Conservation (phyloP, 805 yeast species). For the Zygoascus tannicola region DNA sequence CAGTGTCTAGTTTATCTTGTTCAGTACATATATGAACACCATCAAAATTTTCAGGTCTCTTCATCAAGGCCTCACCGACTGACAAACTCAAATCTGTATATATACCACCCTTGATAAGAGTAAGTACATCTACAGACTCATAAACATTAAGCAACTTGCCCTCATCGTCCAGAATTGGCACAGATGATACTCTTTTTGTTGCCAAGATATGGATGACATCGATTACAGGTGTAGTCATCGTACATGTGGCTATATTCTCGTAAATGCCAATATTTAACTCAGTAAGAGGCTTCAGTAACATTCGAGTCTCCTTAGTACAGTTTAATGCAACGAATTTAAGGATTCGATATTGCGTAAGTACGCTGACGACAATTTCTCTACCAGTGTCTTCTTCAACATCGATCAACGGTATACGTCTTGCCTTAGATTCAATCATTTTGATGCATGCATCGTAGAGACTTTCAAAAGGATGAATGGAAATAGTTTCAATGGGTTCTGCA, state of each 20-base stretch:
- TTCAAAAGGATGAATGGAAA: conserved; percentile 82
- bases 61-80: conserved; percentile 92
- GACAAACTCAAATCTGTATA: conserved; percentile 82
- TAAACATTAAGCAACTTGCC: conserved; percentile 73
- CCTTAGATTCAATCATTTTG: conserved; percentile 78
- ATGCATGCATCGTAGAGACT: conserved; percentile 88
- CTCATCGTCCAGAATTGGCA: conserved; percentile 81
- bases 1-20: conserved; percentile 75
- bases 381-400: conserved; percentile 89
- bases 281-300: conserved; percentile 64
- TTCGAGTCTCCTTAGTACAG: conserved; percentile 79
- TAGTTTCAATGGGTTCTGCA: conserved; percentile 75
- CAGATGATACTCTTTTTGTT: conserved; percentile 73
- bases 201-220: conserved; percentile 82
- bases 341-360: conserved; percentile 91
- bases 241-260: conserved; percentile 58
- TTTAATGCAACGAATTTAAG: conserved; percentile 91
- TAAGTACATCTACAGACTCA: conserved; percentile 91
- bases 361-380: conserved; percentile 90
- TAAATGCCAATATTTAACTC: conserved; percentile 52
- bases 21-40: conserved; percentile 95
- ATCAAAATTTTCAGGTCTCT: conserved; percentile 91
- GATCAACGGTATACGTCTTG: conserved; percentile 88
- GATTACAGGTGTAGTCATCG: conserved; percentile 85
- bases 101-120: conserved; percentile 88